A percentile compares a stretch with the other conserved stretches of the same genome.
phyloP scores from a whole-genome alignment of 768 basidiomycete species.

The Termitomyces sp. region DNA sequence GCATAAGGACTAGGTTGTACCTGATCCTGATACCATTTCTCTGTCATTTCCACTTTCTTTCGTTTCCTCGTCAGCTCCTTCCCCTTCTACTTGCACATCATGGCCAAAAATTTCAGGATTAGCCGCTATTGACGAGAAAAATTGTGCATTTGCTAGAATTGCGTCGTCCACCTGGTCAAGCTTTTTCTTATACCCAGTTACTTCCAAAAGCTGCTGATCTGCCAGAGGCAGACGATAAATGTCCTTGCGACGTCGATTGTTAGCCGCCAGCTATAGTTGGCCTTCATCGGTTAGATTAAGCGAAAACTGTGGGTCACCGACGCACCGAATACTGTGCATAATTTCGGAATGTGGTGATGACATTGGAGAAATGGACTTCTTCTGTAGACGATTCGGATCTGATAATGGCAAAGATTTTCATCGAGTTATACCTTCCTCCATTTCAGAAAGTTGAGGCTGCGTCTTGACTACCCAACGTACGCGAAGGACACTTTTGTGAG shows the following conservation, averaged over 20 bases:
- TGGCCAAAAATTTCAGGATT: conserved; percentile 81
- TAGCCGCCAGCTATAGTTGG: conserved; percentile 38
- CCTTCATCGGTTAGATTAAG: conserved; percentile 4
- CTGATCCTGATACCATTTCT: conserved; percentile 1
- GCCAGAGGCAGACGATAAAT: conserved; percentile 41
- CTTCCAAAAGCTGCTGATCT: conserved; percentile 65
- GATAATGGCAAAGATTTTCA: neutral
- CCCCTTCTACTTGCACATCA: conserved; percentile 30
- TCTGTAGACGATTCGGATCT: conserved; percentile 33
- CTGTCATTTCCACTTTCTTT: conserved; percentile 4
- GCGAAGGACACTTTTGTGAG: too few relatives aligned
- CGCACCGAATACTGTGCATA: too few relatives aligned
- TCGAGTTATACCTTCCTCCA: conserved; percentile 26
- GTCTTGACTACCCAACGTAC: conserved; percentile 11
- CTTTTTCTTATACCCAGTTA: conserved; percentile 73
- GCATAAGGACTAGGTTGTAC: neutral
- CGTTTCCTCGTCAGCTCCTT: conserved; percentile 12
- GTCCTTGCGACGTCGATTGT: conserved; percentile 29
- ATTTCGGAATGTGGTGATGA: conserved; percentile 64
- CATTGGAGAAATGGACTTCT: conserved; percentile 48
- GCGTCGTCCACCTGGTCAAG: conserved; percentile 76
- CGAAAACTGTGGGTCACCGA: neutral
- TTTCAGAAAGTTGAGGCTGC: conserved; percentile 21
- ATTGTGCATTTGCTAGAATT: conserved; percentile 75
- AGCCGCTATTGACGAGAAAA: conserved; percentile 68